Conservation (phyloP, 345 rosid species). For the Ricinus communis region DNA sequence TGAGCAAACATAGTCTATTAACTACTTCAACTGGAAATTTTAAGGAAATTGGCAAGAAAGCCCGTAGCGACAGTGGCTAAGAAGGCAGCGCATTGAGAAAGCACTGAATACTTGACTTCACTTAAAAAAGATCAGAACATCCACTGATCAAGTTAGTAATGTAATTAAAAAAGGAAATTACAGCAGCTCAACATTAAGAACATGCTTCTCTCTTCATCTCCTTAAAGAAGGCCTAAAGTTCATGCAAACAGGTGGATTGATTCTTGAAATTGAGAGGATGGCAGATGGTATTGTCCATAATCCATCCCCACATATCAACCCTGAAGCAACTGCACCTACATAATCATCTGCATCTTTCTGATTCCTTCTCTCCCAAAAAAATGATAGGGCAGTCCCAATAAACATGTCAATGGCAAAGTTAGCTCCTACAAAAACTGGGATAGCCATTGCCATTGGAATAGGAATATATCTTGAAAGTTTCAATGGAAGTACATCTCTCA, state of each 20-base stretch:
- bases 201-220: slow-evolving; percentile 22
- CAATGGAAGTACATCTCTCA: slow-evolving; percentile 56
- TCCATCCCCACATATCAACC: slow-evolving; percentile 81
- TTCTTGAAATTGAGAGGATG: slow-evolving; percentile 63
- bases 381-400: slow-evolving; percentile 64
- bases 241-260: slow-evolving; percentile 88
- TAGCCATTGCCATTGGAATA: slow-evolving; percentile 83
- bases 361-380: slow-evolving; percentile 58
- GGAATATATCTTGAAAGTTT: slow-evolving; percentile 65
- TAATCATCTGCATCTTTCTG: slow-evolving; percentile 65
- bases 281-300: slow-evolving; percentile 89
- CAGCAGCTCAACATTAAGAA: no score
- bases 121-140: no score
- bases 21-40: no score
- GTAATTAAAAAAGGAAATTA: no score
- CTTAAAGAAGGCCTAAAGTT: slow-evolving; percentile 59
- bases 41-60: no score
- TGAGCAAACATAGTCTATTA: no score
- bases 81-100: no score
- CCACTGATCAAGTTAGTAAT: no score
- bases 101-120: no score
- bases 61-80: no score
- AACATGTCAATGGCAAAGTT: slow-evolving; percentile 82
- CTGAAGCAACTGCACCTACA: slow-evolving; percentile 79
- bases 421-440: slow-evolving; percentile 76